Percentiles rank a stretch among this genome's conserved stretches.
These are phyloP conservation scores for Penicillium ucsense DNA, from an alignment of 495 filamentous ascomycete genomes.

Conservation along the genomic window DNA sequence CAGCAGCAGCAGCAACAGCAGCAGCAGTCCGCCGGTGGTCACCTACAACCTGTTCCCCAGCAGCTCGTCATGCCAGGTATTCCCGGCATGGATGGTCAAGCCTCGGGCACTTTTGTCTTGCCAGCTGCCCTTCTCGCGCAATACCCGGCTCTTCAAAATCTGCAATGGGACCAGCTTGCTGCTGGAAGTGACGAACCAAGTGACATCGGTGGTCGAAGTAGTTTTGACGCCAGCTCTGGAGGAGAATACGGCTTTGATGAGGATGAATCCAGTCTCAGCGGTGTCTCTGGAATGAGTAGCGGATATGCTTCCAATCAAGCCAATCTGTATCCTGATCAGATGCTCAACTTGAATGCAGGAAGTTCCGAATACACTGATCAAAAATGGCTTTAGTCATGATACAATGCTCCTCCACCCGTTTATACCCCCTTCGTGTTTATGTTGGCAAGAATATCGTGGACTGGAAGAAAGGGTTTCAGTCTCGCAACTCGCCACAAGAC, in stretches of 20 bases:
- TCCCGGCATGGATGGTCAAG: slow-evolving; percentile 30
- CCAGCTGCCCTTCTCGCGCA: slow-evolving; percentile 83
- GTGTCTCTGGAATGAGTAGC: slow-evolving; percentile 27
- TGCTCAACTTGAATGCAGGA: slow-evolving; percentile 24
- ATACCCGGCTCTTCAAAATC: slow-evolving; percentile 76
- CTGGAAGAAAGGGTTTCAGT: no score
- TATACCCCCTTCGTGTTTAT: not conserved
- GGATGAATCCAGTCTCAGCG: slow-evolving; percentile 32
- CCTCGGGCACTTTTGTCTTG: slow-evolving; percentile 52
- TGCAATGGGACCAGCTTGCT: slow-evolving; percentile 64
- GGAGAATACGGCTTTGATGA: slow-evolving; percentile 44
- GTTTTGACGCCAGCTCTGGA: slow-evolving; percentile 81
- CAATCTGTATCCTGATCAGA: slow-evolving; percentile 25
- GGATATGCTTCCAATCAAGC: slow-evolving; percentile 26
- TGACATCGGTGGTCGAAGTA: slow-evolving; percentile 72
- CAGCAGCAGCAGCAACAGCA: slow-evolving; percentile 40
- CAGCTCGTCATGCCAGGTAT: slow-evolving; percentile 34
- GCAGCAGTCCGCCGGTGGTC: slow-evolving; percentile 18
- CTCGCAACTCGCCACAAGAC: no score
- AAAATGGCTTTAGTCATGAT: slow-evolving; percentile 24
- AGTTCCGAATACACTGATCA: slow-evolving; percentile 21
- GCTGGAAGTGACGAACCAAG: slow-evolving; percentile 48
- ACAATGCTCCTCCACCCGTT: slow-evolving; percentile 2
- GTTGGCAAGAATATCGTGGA: not conserved
- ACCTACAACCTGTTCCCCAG: slow-evolving; percentile 33